These are phyloP conservation scores for Candida qinlingensis DNA, from an alignment of 805 yeast genomes.

Conservation along the genomic window DNA sequence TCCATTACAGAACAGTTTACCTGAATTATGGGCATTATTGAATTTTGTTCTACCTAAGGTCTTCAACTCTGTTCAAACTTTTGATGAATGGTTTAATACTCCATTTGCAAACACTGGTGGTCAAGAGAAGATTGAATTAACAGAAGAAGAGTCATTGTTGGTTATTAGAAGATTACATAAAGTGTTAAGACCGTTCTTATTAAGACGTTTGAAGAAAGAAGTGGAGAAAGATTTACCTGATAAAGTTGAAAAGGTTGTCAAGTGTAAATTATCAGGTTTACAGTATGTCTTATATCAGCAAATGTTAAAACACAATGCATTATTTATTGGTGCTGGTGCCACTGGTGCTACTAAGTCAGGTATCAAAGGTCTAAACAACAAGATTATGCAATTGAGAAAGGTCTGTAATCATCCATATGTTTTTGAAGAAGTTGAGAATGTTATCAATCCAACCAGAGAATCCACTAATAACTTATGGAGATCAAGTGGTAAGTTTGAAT, in stretches of 20 bases:
- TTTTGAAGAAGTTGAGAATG: constrained; percentile 73
- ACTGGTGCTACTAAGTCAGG: constrained; percentile 36
- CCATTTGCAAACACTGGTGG: constrained; percentile 83
- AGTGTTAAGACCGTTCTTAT: constrained; percentile 77
- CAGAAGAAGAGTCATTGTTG: constrained; percentile 82
- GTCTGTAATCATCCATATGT: constrained; percentile 87
- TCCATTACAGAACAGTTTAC: constrained; percentile 78
- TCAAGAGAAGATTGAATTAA: constrained; percentile 72
- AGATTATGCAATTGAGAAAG: constrained; percentile 80
- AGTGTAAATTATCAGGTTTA: constrained; percentile 70
- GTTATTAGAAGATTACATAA: constrained; percentile 82
- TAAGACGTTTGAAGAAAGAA: constrained; percentile 80
- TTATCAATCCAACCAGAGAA: constrained; percentile 54
- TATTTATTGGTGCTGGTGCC: constrained; percentile 62
- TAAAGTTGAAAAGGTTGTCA: constrained; percentile 76
- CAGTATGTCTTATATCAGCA: constrained; percentile 70
- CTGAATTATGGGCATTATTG: constrained; percentile 80
- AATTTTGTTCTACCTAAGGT: constrained; percentile 80
- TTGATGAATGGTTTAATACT: constrained; percentile 87
- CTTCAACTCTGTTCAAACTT: constrained; percentile 79
- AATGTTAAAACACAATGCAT: constrained; percentile 65
- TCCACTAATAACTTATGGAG: constrained; percentile 71
- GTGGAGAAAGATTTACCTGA: constrained; percentile 84
- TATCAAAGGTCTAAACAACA: constrained; percentile 71
- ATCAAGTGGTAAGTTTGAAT: constrained; percentile 74